Base-by-base conservation (phyloP, 2,329 filamentous ascomycete genomes). In the Colletotrichum sp. region DNA sequence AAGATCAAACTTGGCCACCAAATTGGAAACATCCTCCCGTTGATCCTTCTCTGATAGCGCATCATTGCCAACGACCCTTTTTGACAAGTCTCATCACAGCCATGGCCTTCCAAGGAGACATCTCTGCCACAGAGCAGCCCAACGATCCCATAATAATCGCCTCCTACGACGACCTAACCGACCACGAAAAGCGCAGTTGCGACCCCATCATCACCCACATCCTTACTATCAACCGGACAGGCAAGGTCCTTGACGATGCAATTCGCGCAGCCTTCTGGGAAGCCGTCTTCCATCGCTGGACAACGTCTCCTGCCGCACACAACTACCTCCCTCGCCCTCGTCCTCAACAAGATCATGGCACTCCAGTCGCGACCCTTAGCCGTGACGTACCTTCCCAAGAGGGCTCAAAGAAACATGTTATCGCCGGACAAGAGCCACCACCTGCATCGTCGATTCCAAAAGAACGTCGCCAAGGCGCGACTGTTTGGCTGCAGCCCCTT, bases 361-460 rank as follows among this genome's bases (percentile, higher is more conserved):
- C 28, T 10, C 59, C 59, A 13, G 28, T 62, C 0, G 59, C 44
- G 44, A 49, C 18, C n/a, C 44, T 49, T 12, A 49, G 3, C 39
- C 39, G 18, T 0, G 39, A 44, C 39, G 18, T 44, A 44, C 39
- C 39, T n/a, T 44, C 39, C 5, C 39, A 44, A 10, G 18, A n/a
- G 6, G 8, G 18, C 8, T 44, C 39, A n/a, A 44, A 44, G 18
- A 44, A 44, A 18, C 18, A 44, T n/a, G 8, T n/a, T 3, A 44
- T 44, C 18, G 18, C 18, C 39, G 39, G 1, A 1, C 1, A 44
- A 0, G 39, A n/a, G 39, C 16, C 39, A 6, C 16, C 16, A 0
- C 39, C 39, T 44, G 39, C 39, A 44, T n/a, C 39, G 6, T 21
- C 44, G 0, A 7, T 49, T 21, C 44, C 44, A 21, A 49, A 49